Base-by-base conservation (phyloP, 2,329 filamentous ascomycete genomes). In the Colletotrichum chrysophilum region DNA sequence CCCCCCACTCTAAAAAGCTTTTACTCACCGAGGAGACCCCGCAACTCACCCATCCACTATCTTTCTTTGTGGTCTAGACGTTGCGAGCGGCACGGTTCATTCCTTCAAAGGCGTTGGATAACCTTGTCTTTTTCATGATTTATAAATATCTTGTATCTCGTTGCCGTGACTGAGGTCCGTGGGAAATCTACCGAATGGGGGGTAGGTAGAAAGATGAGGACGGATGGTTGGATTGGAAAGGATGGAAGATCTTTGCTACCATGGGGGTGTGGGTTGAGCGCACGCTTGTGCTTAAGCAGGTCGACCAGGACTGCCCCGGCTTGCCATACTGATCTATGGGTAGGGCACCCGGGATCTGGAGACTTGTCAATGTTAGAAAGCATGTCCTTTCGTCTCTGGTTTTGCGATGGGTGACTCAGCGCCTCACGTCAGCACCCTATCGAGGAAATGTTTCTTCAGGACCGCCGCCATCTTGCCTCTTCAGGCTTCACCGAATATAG, bases 361-460 rank as follows among this genome's bases (percentile, higher is more conserved):
- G 62, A 38, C 36, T 30, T 66, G 36, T 66, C 38, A 65, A n/a
- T 24, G 36, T 24, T 38, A 30, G 16, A 30, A 52, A 21, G 38
- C 26, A 26, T 18, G 24, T 28, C 34, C 62, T 43, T 67, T 52
- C 10, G 21, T 32, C 32, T 70, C 56, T 70, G 48, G 65, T 52
- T 34, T 70, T 55, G 24, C n/a, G 36, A 34, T 52, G 36, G 56
- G 67, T 70, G 67, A 70, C 67, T 70, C 67, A 70, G 67, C 67
- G 56, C 67, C 67, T 70, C 67, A 70, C 67, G 67, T 70, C 67
- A 70, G 67, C 67, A 62, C 67, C 67, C 67, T 70, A 70, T 62
- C 56, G 56, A 70, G 43, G 43, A n/a, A 48, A 66, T 32, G 12
- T 26, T 32, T 52, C 24, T 28, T 52, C n/a, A 13, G n/a, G 43